phyloP scores from a whole-genome alignment of 306 rosid species.

The Boehmeria nivea region DNA sequence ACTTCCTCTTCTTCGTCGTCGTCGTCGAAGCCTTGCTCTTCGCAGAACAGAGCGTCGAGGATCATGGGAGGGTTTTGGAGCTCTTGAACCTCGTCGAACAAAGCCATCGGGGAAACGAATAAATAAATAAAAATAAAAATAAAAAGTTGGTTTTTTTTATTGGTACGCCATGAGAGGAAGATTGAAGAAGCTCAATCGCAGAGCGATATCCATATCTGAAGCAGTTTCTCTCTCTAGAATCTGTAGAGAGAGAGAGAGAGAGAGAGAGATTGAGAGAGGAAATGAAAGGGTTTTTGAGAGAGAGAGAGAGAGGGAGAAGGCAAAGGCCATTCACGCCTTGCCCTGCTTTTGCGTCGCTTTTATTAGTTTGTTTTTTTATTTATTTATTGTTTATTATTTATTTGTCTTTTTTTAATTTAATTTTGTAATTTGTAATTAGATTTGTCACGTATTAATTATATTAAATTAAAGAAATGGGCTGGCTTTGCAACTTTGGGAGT shows the following conservation, averaged over 20 bases:
- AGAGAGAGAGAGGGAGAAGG: background rate
- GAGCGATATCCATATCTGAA: conserved; percentile 38
- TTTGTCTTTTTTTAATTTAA: background rate
- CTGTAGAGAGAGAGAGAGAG: conserved; percentile 17
- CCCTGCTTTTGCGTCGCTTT: background rate
- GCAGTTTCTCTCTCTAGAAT: conserved; percentile 28
- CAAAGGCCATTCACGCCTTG: conserved; percentile 45
- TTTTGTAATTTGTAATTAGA: too few relatives aligned
- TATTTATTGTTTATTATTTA: background rate
- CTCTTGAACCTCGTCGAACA: conserved; percentile 31
- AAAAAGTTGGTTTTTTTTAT: conserved; percentile 1
- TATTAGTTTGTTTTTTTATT: background rate
- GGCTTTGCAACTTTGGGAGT: background rate
- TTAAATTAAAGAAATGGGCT: background rate
- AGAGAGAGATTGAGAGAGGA: conserved; percentile 26
- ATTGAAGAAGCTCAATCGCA: conserved; percentile 15
- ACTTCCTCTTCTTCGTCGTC: conserved; percentile 33
- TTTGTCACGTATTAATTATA: too few relatives aligned
- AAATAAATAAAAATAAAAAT: too few relatives aligned
- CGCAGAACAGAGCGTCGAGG: conserved; percentile 62
- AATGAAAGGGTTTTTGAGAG: conserved; percentile 41
- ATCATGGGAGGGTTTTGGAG: conserved; percentile 36
- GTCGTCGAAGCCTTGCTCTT: conserved; percentile 47
- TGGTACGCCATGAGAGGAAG: conserved; percentile 8
- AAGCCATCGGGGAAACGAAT: conserved; percentile 35